Percentiles rank a stretch among this genome's conserved stretches.
These are phyloP conservation scores for Coemansia sp. DNA, from an alignment of 192 early-diverging fungal species.

Conservation along the genomic window DNA sequence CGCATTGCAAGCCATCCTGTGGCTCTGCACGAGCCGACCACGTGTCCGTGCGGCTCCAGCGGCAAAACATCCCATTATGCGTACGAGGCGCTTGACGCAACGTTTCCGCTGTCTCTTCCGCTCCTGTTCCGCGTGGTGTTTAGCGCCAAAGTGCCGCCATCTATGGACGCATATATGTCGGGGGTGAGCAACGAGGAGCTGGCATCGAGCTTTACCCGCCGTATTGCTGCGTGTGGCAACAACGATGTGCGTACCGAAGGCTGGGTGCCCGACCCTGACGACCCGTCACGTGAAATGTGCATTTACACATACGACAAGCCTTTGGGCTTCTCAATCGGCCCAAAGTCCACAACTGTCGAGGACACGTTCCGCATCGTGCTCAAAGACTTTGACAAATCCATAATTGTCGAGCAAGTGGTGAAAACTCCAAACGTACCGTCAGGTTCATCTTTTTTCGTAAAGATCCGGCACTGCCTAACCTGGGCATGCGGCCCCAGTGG, in stretches of 20 bases:
- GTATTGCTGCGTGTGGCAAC: constrained; percentile 35
- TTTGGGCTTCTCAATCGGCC: constrained; percentile 53
- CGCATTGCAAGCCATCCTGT: background rate
- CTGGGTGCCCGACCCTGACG: constrained; percentile 47
- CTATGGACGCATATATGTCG: constrained; percentile 29
- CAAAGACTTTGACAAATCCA: constrained; percentile 29
- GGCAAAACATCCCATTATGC: constrained; percentile 32
- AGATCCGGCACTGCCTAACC: constrained; percentile 53
- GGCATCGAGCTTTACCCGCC: constrained; percentile 38
- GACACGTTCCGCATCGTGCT: constrained; percentile 34
- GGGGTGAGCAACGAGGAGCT: constrained; percentile 21
- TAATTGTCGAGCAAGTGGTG: constrained; percentile 47
- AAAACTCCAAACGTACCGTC: constrained; percentile 54
- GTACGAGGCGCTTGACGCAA: constrained; percentile 38
- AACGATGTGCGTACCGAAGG: constrained; percentile 43
- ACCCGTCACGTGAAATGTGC: constrained; percentile 30
- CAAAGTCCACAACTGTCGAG: constrained; percentile 49
- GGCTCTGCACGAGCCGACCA: constrained; percentile 39
- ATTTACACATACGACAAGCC: constrained; percentile 51
- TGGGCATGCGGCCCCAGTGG: constrained; percentile 36
- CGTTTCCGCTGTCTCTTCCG: constrained; percentile 50
- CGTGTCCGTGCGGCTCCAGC: constrained; percentile 34
- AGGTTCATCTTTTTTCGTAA: constrained; percentile 51
- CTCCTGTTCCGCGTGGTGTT: constrained; percentile 50
- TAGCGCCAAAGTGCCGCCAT: constrained; percentile 27